Evolutionary conservation across 805 yeast species (phyloP).

Genomic region (Ogataea sp.): DNA sequence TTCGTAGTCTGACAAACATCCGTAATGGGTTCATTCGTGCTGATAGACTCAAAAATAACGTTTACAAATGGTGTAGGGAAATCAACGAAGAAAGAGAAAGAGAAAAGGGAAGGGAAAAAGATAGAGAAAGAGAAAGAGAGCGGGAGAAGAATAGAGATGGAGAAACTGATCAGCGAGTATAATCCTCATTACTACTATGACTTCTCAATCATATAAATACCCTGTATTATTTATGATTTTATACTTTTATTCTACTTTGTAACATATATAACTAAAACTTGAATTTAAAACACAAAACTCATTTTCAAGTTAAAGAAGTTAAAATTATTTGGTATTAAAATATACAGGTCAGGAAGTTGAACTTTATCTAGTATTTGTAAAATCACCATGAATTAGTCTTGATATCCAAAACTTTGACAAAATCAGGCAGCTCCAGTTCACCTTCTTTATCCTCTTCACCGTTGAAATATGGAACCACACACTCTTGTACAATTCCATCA

Average conservation of each 20-base stretch:
- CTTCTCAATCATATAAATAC: too few species aligned
- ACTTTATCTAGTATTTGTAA: background rate
- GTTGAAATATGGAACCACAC: conserved; percentile 42
- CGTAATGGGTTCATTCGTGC: conserved; percentile 75
- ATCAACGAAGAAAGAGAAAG: conserved; percentile 56
- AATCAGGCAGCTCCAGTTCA: conserved; percentile 4
- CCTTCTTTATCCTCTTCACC: conserved; percentile 4
- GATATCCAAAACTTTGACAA: conserved; percentile 30
- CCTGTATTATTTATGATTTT: too few species aligned
- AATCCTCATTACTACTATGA: too few species aligned
- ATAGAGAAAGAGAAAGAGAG: background rate
- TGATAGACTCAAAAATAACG: conserved; percentile 59
- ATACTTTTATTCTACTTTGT: too few species aligned
- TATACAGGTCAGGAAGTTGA: too few species aligned
- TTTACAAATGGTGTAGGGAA: conserved; percentile 80
- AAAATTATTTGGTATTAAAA: too few species aligned
- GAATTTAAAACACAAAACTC: too few species aligned
- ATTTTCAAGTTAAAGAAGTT: too few species aligned
- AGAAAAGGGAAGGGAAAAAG: background rate
- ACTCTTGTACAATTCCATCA: conserved; percentile 39
- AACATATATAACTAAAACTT: too few species aligned
- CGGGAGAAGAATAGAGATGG: too few species aligned
- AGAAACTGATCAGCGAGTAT: too few species aligned
- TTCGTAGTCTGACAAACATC: conserved; percentile 65
- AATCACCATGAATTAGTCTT: conserved; percentile 3